Evolutionary conservation across 2,329 filamentous ascomycete genomes (phyloP), one percentile per base, ranked within the genome.

Genomic region (Xylariaceae sp.): DNA sequence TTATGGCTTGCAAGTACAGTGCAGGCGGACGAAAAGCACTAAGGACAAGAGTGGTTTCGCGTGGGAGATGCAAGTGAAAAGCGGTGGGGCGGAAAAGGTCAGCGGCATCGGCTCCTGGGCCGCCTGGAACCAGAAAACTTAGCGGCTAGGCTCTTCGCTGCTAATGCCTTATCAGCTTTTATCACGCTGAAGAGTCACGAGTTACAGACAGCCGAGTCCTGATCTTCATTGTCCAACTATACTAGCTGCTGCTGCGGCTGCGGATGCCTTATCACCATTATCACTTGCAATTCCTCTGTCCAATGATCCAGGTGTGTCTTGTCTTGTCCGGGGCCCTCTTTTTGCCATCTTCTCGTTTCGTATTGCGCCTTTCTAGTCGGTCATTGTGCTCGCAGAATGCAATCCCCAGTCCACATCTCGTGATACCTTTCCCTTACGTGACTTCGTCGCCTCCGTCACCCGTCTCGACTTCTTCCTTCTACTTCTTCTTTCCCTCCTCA

Each of bases 181-280:
- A 66, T 65, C 63, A 64, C 58, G 60, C 57, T 59, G 48, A 59
- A 62, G 59, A 65, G 64, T 66, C 63, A 65, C 64, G 62, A 58
- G 64, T 59, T 54, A 57, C 57, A 39, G 56, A 40, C 18, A 10
- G 47, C 32, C 45, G 32, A 37, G 43, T 53, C 52, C 40, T 45
- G 44, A 59, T 63, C 55, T 61, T 64, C 57, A 61, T 64, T 64
- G 64, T 63, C 59, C 62, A 58, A 43, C 41, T 16, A 13, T 32
- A 47, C 54, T 55, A 42, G 45, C 57, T 57, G 50, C 41, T 62
- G 61, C 57, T 50, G 8, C 30, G 27, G 23, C 21, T n/a, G n/a
- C n/a, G 50, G 45, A 24, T 36, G 50, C 42, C 51, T 50, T 46
- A 45, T 37, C 37, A 29, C 42, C 21, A 20, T 35, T 16, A 2